Evolutionary conservation across 169 alveolate genomes (phyloP).

Genomic region (Eimeria sp.): DNA sequence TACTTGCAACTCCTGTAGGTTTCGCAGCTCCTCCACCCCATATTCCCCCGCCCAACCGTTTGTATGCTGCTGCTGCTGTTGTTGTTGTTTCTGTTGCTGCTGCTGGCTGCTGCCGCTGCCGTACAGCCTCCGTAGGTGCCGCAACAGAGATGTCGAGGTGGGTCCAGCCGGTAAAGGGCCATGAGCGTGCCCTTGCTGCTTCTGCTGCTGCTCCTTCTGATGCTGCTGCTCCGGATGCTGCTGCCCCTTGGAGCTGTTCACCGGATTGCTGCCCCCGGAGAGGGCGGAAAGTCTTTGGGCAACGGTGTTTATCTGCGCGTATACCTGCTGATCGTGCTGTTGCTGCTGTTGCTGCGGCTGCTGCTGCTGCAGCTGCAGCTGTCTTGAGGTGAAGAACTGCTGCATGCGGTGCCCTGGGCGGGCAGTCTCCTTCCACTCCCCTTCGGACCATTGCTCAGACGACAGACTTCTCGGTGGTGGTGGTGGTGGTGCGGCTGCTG

Average conservation of each 20-base stretch:
- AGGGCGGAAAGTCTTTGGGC: neutral
- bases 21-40: neutral
- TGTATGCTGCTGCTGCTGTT: neutral
- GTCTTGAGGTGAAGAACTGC: neutral
- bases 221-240: neutral
- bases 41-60: neutral
- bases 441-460: slow-evolving; percentile 1
- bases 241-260: neutral
- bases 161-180: neutral
- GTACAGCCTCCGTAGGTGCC: slow-evolving; percentile 43
- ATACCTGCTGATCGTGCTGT: neutral
- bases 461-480: neutral
- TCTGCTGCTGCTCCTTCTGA: slow-evolving; percentile 15
- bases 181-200: neutral
- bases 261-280: neutral
- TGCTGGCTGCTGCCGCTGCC: slow-evolving; percentile 1
- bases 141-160: slow-evolving; percentile 1
- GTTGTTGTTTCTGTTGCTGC: neutral
- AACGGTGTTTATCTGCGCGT: neutral
- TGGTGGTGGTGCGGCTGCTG: neutral
- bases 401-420: neutral
- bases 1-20: slow-evolving; percentile 23
- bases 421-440: slow-evolving; percentile 11
- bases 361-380: too few species aligned
- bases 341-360: slow-evolving; percentile 42